Conservation (phyloP, 345 rosid species). For the Ceriops tagal region DNA sequence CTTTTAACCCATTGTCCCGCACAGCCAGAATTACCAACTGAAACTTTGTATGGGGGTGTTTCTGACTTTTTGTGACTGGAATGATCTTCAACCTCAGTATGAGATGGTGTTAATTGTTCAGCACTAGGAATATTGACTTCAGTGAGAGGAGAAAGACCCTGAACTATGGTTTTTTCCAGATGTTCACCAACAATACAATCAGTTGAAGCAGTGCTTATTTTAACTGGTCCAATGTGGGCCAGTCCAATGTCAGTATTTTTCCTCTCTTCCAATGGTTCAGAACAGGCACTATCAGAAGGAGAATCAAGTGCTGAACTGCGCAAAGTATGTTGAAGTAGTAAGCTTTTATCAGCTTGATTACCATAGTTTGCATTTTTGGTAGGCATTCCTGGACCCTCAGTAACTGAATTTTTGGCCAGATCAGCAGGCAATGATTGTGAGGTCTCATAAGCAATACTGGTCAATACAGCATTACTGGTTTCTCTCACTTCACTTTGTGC, state of each 20-base stretch:
- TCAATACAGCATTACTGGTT: conserved; percentile 6
- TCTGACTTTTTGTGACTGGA: conserved; percentile 5
- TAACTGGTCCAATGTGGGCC: conserved; percentile 2
- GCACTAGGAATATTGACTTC: conserved; percentile 10
- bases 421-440: conserved; percentile 9
- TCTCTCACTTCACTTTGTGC: conserved; percentile 13
- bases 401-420: background rate
- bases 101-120: conserved; percentile 15
- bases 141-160: conserved; percentile 20
- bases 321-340: conserved; percentile 18
- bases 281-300: background rate
- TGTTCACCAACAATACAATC: conserved; percentile 6
- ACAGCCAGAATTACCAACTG: conserved; percentile 9
- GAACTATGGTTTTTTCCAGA: conserved; percentile 2
- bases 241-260: conserved; percentile 6
- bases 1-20: conserved; percentile 24
- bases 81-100: conserved; percentile 10
- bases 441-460: conserved; percentile 18
- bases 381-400: conserved; percentile 14
- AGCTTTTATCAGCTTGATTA: conserved; percentile 17
- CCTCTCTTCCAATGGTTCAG: conserved; percentile 21
- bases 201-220: background rate
- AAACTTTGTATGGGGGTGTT: conserved; percentile 11
- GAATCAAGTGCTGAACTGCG: conserved; percentile 7
- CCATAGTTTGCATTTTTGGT: conserved; percentile 11